These are phyloP conservation scores for Hypoxylon sp. DNA, from an alignment of 2,329 filamentous ascomycete species.

Conservation along the genomic window DNA sequence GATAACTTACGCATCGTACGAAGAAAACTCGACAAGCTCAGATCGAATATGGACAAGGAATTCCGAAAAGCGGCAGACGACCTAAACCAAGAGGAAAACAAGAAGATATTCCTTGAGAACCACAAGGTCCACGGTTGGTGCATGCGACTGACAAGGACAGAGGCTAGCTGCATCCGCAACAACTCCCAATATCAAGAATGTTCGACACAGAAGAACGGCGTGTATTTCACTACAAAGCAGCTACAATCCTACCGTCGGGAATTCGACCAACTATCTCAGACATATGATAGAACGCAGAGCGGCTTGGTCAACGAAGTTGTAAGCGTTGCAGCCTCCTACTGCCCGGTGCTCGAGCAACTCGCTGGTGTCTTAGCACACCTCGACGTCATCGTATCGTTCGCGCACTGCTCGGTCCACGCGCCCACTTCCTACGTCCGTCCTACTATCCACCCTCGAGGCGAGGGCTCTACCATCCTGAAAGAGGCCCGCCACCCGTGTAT, in stretches of 20 bases:
- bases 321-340: constrained; percentile 92
- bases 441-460: constrained; percentile 88
- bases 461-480: constrained; percentile 88
- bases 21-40: constrained; percentile 89
- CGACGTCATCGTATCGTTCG: constrained; percentile 94
- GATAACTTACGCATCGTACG: constrained; percentile 89
- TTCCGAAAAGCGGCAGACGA: constrained; percentile 83
- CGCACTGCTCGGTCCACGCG: constrained; percentile 93
- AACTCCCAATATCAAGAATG: constrained; percentile 93
- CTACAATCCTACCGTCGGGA: constrained; percentile 87
- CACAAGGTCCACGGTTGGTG: constrained; percentile 97
- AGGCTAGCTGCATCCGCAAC: constrained; percentile 93
- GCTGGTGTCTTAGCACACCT: constrained; percentile 91
- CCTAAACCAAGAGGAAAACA: constrained; percentile 92
- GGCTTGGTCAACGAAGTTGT: constrained; percentile 95
- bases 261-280: constrained; percentile 92
- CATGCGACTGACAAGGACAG: constrained; percentile 90
- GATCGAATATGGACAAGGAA: constrained; percentile 85
- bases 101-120: constrained; percentile 98
- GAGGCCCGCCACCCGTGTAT: constrained; percentile 97
- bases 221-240: constrained; percentile 93
- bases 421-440: constrained; percentile 93
- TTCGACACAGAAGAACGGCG: constrained; percentile 98
- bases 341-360: constrained; percentile 89
- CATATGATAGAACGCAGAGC: constrained; percentile 94